Conservation (phyloP, 768 basidiomycete genomes). For the Kwoniella heveanensis region DNA sequence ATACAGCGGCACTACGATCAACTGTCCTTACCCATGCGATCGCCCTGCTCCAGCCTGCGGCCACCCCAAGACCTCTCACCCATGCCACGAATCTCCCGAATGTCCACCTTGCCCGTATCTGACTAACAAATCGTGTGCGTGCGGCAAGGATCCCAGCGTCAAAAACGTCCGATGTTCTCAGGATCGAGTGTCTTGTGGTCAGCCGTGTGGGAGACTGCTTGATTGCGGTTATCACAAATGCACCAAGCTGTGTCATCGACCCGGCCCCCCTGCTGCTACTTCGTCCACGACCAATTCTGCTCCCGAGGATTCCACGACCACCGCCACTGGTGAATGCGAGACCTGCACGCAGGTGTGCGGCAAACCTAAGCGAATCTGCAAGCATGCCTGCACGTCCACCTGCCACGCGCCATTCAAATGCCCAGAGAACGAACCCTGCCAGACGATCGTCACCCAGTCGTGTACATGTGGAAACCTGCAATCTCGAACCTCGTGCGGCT, state of each 20-base stretch:
- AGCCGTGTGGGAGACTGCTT: constrained; percentile 72
- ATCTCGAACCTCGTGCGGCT: constrained; percentile 73
- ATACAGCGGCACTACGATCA: constrained; percentile 59
- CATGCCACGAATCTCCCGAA: constrained; percentile 73
- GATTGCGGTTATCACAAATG: constrained; percentile 89
- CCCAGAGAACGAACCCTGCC: constrained; percentile 76
- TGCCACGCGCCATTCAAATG: constrained; percentile 91
- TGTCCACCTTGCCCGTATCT: constrained; percentile 91
- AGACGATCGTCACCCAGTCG: constrained; percentile 64
- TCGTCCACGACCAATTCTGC: neutral
- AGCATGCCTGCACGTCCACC: constrained; percentile 72
- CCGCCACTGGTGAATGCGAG: constrained; percentile 64
- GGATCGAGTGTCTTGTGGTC: constrained; percentile 84
- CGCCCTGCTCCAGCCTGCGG: constrained; percentile 74
- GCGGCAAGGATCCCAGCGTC: constrained; percentile 75
- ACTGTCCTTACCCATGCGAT: constrained; percentile 78
- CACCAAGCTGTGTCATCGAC: constrained; percentile 72
- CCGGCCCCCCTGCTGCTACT: constrained; percentile 56
- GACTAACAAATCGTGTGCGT: constrained; percentile 77
- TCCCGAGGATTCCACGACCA: neutral
- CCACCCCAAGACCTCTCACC: constrained; percentile 74
- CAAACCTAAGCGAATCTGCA: constrained; percentile 79
- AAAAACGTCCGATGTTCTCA: constrained; percentile 81
- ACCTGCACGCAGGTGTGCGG: constrained; percentile 75
- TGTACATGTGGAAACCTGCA: constrained; percentile 84